These are phyloP conservation scores for Anethum foeniculum DNA, from an alignment of 140 eudicot species.

Conservation along the genomic window DNA sequence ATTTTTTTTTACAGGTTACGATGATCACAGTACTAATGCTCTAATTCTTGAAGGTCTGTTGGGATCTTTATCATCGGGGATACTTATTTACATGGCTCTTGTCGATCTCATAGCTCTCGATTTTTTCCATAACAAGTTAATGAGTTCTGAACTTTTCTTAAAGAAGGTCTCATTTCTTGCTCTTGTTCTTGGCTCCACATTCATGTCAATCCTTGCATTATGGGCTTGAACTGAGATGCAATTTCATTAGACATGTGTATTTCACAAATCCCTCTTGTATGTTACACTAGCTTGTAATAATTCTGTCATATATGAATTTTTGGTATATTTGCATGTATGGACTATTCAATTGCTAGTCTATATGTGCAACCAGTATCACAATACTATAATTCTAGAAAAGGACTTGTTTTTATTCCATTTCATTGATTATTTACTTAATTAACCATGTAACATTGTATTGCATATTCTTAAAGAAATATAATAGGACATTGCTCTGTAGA, in stretches of 20 bases:
- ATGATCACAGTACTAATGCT: slow-evolving; percentile 60
- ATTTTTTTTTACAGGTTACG: slow-evolving; percentile 57
- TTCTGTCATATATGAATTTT: background rate
- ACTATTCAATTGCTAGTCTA: background rate
- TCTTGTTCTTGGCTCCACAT: slow-evolving; percentile 62
- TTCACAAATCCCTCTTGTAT: background rate
- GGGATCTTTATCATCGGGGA: slow-evolving; percentile 73
- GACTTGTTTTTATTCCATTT: too few species aligned
- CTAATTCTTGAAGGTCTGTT: slow-evolving; percentile 65
- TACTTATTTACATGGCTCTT: slow-evolving; percentile 73
- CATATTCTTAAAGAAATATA: too few species aligned
- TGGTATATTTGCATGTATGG: background rate
- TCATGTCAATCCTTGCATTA: slow-evolving; percentile 76
- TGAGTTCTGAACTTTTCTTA: slow-evolving; percentile 45
- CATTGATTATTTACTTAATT: too few species aligned
- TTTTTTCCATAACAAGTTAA: slow-evolving; percentile 73
- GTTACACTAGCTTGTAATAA: background rate
- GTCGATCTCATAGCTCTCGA: slow-evolving; percentile 77
- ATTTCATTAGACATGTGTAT: background rate
- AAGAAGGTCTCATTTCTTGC: slow-evolving; percentile 56
- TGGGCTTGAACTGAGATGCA: slow-evolving; percentile 49
- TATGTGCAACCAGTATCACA: too few species aligned
- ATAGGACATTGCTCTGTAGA: too few species aligned
- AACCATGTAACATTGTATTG: background rate
- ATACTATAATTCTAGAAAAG: too few species aligned